Percentiles rank a stretch among this genome's conserved stretches.
Evolutionary conservation across 164 flowering plant genomes (phyloP).

Genomic region (Malania oleifera): DNA sequence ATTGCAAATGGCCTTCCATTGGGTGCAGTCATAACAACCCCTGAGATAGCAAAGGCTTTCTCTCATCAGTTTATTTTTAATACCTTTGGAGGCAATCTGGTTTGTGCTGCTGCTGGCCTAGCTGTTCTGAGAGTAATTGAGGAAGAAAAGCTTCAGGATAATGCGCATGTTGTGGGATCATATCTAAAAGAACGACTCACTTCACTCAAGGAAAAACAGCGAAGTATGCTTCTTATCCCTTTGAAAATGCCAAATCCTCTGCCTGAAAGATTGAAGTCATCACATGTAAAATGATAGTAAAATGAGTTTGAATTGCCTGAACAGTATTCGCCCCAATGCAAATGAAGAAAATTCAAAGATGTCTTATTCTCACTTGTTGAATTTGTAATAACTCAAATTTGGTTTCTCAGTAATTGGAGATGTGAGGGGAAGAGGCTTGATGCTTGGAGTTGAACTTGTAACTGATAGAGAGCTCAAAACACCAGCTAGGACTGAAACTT

Average conservation of each 20-base stretch:
- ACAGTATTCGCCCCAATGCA: no score
- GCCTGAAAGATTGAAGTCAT: no score
- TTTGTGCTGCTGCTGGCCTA: conserved; percentile 80
- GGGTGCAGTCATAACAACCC: conserved; percentile 97
- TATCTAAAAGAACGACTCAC: conserved; percentile 66
- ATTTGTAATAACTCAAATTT: no score
- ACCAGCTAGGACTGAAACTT: conserved; percentile 76
- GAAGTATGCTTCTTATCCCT: no score
- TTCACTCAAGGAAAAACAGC: conserved; percentile 66
- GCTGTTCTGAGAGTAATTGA: conserved; percentile 87
- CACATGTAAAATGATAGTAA: no score
- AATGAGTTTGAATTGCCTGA: no score
- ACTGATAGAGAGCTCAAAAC: conserved; percentile 73
- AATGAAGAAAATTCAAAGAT: no score
- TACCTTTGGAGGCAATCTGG: conserved; percentile 96
- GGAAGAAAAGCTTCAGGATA: conserved; percentile 82
- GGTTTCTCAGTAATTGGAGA: conserved; percentile 76
- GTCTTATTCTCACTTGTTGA: no score
- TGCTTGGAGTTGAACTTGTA: conserved; percentile 93
- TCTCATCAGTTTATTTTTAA: conserved; percentile 71
- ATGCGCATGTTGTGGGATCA: conserved; percentile 69
- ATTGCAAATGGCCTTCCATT: conserved; percentile 96
- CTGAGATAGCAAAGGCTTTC: conserved; percentile 83
- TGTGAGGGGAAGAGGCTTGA: conserved; percentile 87
- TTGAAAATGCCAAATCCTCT: no score